Evolutionary conservation across 257 asterid genomes (phyloP).

Genomic region (Solanum clarkiae): DNA sequence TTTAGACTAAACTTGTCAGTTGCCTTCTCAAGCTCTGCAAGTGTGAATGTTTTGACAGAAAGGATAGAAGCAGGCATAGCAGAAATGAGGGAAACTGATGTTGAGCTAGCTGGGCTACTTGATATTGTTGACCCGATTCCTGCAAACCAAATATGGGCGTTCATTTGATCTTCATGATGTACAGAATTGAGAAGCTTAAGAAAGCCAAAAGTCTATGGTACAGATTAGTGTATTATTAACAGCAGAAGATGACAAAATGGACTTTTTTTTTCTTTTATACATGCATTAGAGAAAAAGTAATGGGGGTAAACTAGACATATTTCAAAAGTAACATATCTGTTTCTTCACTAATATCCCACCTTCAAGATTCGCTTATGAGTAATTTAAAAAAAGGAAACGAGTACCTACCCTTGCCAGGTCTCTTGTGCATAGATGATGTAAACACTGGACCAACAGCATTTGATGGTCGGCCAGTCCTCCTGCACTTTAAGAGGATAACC

Average conservation of each 20-base stretch:
- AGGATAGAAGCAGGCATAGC: constrained; percentile 78
- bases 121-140: constrained; percentile 68
- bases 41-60: constrained; percentile 81
- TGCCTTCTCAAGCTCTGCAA: constrained; percentile 79
- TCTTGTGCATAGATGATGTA: constrained; percentile 57
- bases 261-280: background rate
- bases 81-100: constrained; percentile 63
- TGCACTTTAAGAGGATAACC: constrained; percentile 61
- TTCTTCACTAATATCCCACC: background rate
- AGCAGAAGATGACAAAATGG: background rate
- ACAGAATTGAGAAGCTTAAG: background rate
- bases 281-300: background rate
- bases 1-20: constrained; percentile 70
- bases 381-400: background rate
- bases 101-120: constrained; percentile 84
- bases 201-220: background rate
- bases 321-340: background rate
- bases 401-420: constrained; percentile 41
- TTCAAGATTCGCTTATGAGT: background rate
- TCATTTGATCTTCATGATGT: background rate
- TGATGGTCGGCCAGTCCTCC: constrained; percentile 51
- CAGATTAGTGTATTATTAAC: background rate
- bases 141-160: constrained; percentile 5
- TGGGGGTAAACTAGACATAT: background rate
- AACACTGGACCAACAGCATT: constrained; percentile 75